phyloP scores from a whole-genome alignment of 2,329 filamentous ascomycete species.

The Colletotrichum eremochloae region DNA sequence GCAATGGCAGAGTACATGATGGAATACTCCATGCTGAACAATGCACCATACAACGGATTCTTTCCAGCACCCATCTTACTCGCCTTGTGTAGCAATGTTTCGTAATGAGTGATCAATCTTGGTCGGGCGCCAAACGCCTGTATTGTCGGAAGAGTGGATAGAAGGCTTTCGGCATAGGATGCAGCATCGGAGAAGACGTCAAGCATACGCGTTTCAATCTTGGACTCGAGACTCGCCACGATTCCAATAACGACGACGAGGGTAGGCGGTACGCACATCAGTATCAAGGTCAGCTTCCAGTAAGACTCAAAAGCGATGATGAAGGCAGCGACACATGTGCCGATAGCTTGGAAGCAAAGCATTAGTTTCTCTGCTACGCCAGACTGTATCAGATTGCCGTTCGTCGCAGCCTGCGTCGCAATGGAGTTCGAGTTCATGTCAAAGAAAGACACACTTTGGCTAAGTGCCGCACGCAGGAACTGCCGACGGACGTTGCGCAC shows the following conservation, averaged over 20 bases:
- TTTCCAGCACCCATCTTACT: constrained; percentile 51
- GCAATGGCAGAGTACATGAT: constrained; percentile 43
- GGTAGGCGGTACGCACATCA: constrained; percentile 9
- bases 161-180: constrained; percentile 47
- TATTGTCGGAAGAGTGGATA: constrained; percentile 33
- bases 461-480: not conserved
- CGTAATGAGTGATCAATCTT: constrained; percentile 35
- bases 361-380: constrained; percentile 57
- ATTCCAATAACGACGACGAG: constrained; percentile 41
- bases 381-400: constrained; percentile 56
- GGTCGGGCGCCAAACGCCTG: constrained; percentile 37
- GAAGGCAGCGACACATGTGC: constrained; percentile 55
- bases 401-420: constrained; percentile 57
- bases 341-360: constrained; percentile 53
- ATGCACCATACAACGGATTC: constrained; percentile 45
- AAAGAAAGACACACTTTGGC: not conserved
- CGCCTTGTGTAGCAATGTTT: not conserved
- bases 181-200: constrained; percentile 46
- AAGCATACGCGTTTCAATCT: constrained; percentile 46
- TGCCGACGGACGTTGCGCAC: not conserved
- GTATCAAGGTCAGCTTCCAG: constrained; percentile 60
- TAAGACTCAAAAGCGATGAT: constrained; percentile 55
- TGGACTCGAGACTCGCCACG: constrained; percentile 46
- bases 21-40: constrained; percentile 60
- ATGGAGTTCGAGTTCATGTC: constrained; percentile 48